These are phyloP conservation scores for Spathaspora arborariae DNA, from an alignment of 805 yeast genomes.

Conservation along the genomic window DNA sequence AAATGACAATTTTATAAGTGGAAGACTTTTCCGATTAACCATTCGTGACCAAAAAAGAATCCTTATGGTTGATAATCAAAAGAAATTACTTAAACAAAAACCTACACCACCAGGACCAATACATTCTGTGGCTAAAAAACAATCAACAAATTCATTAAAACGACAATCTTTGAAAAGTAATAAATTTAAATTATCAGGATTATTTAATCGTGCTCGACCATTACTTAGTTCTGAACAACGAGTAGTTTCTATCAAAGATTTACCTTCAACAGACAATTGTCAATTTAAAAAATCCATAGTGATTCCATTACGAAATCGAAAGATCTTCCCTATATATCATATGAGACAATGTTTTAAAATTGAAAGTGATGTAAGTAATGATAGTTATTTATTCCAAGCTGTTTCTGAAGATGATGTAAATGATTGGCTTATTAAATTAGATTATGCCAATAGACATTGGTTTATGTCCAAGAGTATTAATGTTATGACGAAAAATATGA, in stretches of 20 bases:
- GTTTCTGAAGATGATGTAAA: conserved; percentile 55
- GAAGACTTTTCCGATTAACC: conserved; percentile 32
- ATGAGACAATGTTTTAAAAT: conserved; percentile 48
- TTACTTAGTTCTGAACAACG: conserved; percentile 53
- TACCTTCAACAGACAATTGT: conserved; percentile 46
- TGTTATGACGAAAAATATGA: conserved; percentile 20
- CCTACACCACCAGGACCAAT: not conserved
- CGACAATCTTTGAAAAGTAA: conserved; percentile 38
- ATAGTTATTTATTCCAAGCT: conserved; percentile 67
- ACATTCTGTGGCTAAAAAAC: conserved; percentile 18
- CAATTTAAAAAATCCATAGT: conserved; percentile 48
- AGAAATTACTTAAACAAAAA: conserved; percentile 17
- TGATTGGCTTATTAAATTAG: conserved; percentile 64
- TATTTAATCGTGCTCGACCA: conserved; percentile 54
- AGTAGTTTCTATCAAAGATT: conserved; percentile 46
- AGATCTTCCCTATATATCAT: conserved; percentile 51
- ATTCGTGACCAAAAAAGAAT: conserved; percentile 31
- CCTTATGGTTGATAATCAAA: conserved; percentile 28
- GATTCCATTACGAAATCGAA: conserved; percentile 43
- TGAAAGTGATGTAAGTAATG: conserved; percentile 40
- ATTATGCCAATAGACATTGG: conserved; percentile 53
- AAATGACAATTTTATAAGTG: conserved; percentile 43
- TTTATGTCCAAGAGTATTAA: conserved; percentile 41
- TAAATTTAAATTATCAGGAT: conserved; percentile 53
- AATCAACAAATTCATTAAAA: conserved; percentile 25